Percentiles rank a stretch among this genome's conserved stretches.
Evolutionary conservation across 1,284 basidiomycete species (phyloP).

Genomic region (Ustilago loliicola): DNA sequence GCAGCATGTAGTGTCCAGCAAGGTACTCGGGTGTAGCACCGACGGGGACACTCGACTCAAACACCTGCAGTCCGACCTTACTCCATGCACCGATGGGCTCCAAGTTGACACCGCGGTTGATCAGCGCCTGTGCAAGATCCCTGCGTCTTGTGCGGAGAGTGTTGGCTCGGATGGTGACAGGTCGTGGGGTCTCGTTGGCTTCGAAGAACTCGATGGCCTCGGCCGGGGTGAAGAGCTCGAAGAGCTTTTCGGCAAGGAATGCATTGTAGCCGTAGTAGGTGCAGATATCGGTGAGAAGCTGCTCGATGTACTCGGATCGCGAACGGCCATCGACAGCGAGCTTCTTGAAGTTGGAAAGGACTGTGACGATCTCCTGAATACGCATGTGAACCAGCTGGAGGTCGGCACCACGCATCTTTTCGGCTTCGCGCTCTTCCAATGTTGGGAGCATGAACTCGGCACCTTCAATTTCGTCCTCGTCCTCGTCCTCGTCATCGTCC

Average conservation of each 20-base stretch:
- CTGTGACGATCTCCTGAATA: slow-evolving; percentile 87
- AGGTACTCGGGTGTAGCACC: slow-evolving; percentile 97
- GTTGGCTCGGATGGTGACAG: slow-evolving; percentile 98
- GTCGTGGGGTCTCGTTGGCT: slow-evolving; percentile 94
- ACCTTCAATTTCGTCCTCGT: slow-evolving; percentile 71
- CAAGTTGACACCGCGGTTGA: slow-evolving; percentile 90
- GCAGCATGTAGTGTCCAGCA: slow-evolving; percentile 99
- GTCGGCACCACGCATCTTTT: slow-evolving; percentile 75
- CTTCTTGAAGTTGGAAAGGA: slow-evolving; percentile 73
- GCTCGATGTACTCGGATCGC: slow-evolving; percentile 85
- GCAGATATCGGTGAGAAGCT: slow-evolving; percentile 79
- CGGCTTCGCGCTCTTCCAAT: slow-evolving; percentile 83
- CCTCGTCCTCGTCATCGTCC: slow-evolving; percentile 69
- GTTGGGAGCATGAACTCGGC: slow-evolving; percentile 82
- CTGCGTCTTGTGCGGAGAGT: slow-evolving; percentile 92
- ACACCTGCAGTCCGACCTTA: slow-evolving; percentile 97
- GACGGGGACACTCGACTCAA: slow-evolving; percentile 94
- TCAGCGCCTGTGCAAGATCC: slow-evolving; percentile 92
- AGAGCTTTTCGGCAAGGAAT: slow-evolving; percentile 93
- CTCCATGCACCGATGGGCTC: slow-evolving; percentile 99
- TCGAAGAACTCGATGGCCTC: slow-evolving; percentile 97
- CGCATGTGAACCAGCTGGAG: slow-evolving; percentile 86
- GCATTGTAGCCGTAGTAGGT: slow-evolving; percentile 97
- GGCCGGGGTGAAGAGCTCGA: slow-evolving; percentile 90
- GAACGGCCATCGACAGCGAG: slow-evolving; percentile 76